These are phyloP conservation scores for Fragaria nilgerrensis DNA, from an alignment of 306 rosid species.

Conservation along the genomic window DNA sequence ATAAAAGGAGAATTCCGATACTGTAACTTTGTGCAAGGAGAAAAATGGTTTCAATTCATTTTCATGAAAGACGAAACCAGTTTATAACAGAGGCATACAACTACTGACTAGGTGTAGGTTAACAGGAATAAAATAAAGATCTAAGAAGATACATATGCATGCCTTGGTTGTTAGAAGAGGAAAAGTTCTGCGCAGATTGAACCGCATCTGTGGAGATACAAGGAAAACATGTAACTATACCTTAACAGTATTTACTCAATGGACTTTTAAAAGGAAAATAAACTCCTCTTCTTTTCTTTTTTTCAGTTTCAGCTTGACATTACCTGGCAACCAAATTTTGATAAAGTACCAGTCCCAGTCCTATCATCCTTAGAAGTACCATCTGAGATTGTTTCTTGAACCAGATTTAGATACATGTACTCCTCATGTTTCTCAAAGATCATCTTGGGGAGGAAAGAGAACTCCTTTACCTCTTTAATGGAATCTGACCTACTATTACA, in stretches of 20 bases:
- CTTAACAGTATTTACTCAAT: neutral
- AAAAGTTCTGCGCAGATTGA: slow-evolving; percentile 77
- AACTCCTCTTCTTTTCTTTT: neutral
- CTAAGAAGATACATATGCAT: slow-evolving; percentile 28
- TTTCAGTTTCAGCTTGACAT: slow-evolving; percentile 18
- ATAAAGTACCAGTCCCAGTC: slow-evolving; percentile 95
- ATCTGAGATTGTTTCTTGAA: slow-evolving; percentile 74
- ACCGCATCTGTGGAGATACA: slow-evolving; percentile 65
- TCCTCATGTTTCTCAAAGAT: slow-evolving; percentile 87
- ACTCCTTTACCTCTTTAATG: slow-evolving; percentile 57
- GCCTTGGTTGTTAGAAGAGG: slow-evolving; percentile 97
- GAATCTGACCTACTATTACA: slow-evolving; percentile 34
- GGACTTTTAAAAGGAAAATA: neutral
- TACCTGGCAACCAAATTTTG: slow-evolving; percentile 96
- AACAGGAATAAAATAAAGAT: slow-evolving; percentile 7
- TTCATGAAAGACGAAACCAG: slow-evolving; percentile 9
- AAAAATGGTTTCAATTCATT: slow-evolving; percentile 13
- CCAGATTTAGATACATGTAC: slow-evolving; percentile 67
- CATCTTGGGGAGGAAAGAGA: slow-evolving; percentile 83
- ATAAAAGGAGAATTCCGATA: slow-evolving; percentile 5
- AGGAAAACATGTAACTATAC: slow-evolving; percentile 11
- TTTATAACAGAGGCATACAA: neutral
- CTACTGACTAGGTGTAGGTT: neutral
- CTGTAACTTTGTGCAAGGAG: slow-evolving; percentile 12
- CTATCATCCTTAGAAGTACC: slow-evolving; percentile 85